phyloP scores from a whole-genome alignment of 768 basidiomycete genomes.

The Collybia sordida region DNA sequence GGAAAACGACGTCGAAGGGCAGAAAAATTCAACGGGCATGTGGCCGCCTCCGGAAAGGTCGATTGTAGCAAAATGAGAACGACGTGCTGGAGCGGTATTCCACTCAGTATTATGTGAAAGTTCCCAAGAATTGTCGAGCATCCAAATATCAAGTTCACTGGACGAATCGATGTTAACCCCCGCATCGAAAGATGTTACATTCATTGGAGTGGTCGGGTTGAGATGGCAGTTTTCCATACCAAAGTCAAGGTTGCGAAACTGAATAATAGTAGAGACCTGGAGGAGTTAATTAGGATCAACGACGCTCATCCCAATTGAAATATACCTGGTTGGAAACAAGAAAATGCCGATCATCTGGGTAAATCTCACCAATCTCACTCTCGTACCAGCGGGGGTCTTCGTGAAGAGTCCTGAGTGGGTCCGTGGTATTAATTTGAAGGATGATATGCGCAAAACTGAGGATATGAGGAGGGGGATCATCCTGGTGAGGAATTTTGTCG shows the following conservation, averaged over 20 bases:
- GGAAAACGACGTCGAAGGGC: constrained; percentile 5
- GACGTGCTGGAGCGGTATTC: constrained; percentile 6
- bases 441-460: neutral
- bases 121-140: constrained; percentile 7
- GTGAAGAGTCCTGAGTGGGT: neutral
- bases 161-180: neutral
- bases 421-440: neutral
- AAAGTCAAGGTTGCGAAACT: constrained; percentile 9
- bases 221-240: constrained; percentile 12
- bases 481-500: neutral
- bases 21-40: constrained; percentile 5
- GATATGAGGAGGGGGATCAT: neutral
- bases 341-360: constrained; percentile 11
- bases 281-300: neutral
- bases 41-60: constrained; percentile 4
- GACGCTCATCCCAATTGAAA: neutral
- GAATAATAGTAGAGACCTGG: constrained; percentile 9
- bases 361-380: constrained; percentile 2
- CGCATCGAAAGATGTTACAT: constrained; percentile 2
- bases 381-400: neutral
- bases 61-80: constrained; percentile 4
- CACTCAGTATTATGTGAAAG: constrained; percentile 2
- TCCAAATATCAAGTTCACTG: constrained; percentile 9
- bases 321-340: constrained; percentile 2
- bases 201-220: constrained; percentile 5